A percentile compares a stretch with the other conserved stretches of the same genome.
Conservation (phyloP, 345 rosid genomes). For the Eucalyptus globulus region DNA sequence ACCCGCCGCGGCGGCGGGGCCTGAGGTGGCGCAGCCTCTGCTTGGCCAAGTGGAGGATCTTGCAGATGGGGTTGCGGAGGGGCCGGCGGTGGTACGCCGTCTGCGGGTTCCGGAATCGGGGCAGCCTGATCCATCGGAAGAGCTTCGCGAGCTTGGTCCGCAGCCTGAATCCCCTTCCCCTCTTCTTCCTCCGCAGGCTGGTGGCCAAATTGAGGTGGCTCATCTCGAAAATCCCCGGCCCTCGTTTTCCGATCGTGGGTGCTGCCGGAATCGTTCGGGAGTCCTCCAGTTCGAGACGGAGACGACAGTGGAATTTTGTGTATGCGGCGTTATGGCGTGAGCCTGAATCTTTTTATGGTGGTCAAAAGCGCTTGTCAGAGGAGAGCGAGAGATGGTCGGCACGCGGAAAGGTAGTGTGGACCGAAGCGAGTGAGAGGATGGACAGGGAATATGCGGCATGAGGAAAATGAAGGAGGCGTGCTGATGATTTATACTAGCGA, state of each 20-base stretch:
- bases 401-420: background rate
- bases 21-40: background rate
- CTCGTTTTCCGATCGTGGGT: background rate
- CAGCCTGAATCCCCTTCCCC: background rate
- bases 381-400: background rate
- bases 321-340: background rate
- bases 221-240: background rate
- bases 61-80: background rate
- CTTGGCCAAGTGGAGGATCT: background rate
- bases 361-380: background rate
- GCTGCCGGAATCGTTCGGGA: background rate
- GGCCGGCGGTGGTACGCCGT: background rate
- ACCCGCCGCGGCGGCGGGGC: background rate
- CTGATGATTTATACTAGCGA: background rate
- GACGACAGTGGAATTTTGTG: background rate
- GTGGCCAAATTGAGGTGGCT: background rate
- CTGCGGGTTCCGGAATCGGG: background rate
- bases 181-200: background rate
- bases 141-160: background rate
- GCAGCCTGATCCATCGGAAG: background rate
- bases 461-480: background rate
- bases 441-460: background rate
- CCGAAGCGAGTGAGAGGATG: background rate
- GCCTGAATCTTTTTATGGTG: background rate
- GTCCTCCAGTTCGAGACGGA: background rate